Evolutionary conservation across 2,329 filamentous ascomycete species (phyloP).

Genomic region (Hymenoscyphus repandus): DNA sequence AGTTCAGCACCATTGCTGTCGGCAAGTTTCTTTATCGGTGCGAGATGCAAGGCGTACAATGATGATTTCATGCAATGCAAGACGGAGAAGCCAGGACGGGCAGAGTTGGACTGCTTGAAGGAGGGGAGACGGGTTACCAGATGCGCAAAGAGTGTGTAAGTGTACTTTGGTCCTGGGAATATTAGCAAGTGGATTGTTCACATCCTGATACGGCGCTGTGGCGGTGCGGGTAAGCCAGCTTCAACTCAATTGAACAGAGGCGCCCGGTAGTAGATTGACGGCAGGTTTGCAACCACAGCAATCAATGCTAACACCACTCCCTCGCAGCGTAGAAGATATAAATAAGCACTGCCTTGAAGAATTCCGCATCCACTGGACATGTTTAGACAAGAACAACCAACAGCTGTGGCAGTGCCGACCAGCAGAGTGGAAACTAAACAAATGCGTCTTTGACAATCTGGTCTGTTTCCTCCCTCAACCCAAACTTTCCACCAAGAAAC

Average conservation of each 20-base stretch:
- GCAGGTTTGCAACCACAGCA: neutral
- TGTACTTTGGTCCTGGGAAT: slow-evolving; percentile 30
- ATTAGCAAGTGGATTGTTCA: neutral
- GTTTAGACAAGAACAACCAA: slow-evolving; percentile 96
- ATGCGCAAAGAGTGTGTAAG: slow-evolving; percentile 93
- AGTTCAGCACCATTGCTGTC: slow-evolving; percentile 89
- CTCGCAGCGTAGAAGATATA: slow-evolving; percentile 79
- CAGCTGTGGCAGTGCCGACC: slow-evolving; percentile 93
- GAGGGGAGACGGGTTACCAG: slow-evolving; percentile 94
- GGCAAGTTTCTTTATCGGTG: slow-evolving; percentile 94
- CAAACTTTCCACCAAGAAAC: neutral
- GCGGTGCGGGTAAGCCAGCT: neutral
- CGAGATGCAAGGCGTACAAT: slow-evolving; percentile 90
- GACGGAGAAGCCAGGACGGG: slow-evolving; percentile 82
- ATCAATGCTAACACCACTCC: neutral
- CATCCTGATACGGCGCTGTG: neutral
- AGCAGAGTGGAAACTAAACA: slow-evolving; percentile 84
- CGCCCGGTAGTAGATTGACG: neutral
- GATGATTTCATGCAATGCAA: slow-evolving; percentile 99
- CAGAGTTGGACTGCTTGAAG: slow-evolving; percentile 91
- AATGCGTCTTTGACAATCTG: slow-evolving; percentile 92
- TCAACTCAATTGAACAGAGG: neutral
- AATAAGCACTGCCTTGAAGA: slow-evolving; percentile 89
- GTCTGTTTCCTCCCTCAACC: slow-evolving; percentile 47
- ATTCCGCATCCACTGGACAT: slow-evolving; percentile 93